Conservation (phyloP, 1,284 basidiomycete genomes). For the Rhodotorula mucilaginosa region DNA sequence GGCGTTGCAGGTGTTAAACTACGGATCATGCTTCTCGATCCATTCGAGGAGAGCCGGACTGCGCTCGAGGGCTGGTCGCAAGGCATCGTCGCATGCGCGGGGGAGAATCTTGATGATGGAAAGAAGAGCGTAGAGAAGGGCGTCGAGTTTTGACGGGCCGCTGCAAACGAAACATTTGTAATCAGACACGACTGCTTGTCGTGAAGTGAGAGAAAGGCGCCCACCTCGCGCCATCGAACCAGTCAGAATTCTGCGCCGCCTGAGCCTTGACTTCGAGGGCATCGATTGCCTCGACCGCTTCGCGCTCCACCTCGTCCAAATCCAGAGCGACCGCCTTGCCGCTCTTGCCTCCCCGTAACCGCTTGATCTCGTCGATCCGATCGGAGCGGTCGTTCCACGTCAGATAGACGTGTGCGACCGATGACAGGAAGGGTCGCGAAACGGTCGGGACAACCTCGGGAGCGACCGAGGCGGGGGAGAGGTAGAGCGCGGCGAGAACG, state of each 20-base stretch:
- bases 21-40: conserved; percentile 22
- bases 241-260: background rate
- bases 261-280: conserved; percentile 33
- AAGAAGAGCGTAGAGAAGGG: conserved; percentile 20
- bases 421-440: conserved; percentile 6
- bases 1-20: background rate
- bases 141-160: conserved; percentile 24
- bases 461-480: conserved; percentile 10
- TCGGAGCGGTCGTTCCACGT: conserved; percentile 4
- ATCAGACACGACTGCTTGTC: background rate
- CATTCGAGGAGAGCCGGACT: conserved; percentile 22
- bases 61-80: conserved; percentile 25
- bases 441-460: conserved; percentile 5
- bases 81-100: conserved; percentile 9
- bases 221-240: conserved; percentile 28
- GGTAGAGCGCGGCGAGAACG: conserved; percentile 31
- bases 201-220: background rate
- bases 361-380: conserved; percentile 29
- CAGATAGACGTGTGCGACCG: conserved; percentile 1
- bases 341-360: conserved; percentile 22
- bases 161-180: background rate
- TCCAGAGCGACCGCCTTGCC: conserved; percentile 23
- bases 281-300: conserved; percentile 27
- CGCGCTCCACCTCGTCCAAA: conserved; percentile 35
- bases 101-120: conserved; percentile 29